Percentiles rank a stretch among this genome's conserved stretches.
These are phyloP conservation scores for Lachancea fermentati DNA, from an alignment of 805 yeast genomes.

Conservation along the genomic window DNA sequence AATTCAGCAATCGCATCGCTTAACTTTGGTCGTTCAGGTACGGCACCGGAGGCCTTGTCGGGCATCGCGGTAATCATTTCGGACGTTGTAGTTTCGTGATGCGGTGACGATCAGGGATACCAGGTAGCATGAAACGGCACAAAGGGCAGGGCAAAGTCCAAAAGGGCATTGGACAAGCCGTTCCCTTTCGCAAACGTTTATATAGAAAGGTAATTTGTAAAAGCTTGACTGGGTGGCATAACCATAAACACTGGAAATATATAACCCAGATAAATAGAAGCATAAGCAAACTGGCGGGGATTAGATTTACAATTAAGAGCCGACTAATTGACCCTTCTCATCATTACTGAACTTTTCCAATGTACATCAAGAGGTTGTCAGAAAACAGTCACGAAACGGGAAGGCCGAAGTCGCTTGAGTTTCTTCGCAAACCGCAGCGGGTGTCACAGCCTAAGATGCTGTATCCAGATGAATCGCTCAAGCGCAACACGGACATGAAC, in stretches of 20 bases:
- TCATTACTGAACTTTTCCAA: neutral
- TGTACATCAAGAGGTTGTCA: conserved; percentile 8
- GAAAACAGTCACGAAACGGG: conserved; percentile 1
- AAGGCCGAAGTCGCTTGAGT: conserved; percentile 19
- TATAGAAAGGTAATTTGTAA: neutral
- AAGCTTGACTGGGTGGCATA: neutral
- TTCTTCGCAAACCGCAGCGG: conserved; percentile 28
- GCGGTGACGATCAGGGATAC: neutral
- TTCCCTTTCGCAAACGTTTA: neutral
- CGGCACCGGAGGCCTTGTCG: too few species aligned
- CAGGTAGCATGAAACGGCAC: neutral
- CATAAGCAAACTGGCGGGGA: neutral
- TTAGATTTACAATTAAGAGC: too few species aligned
- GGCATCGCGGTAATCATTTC: too few species aligned
- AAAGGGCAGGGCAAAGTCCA: neutral
- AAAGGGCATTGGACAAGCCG: neutral
- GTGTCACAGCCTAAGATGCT: conserved; percentile 16
- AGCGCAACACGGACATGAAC: conserved; percentile 24
- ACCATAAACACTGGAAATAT: neutral
- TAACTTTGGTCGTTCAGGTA: too few species aligned
- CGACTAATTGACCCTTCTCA: too few species aligned
- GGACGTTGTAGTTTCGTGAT: neutral
- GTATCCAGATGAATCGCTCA: conserved; percentile 24
- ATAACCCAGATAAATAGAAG: neutral
- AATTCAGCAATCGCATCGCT: too few species aligned